Conservation (phyloP, 768 basidiomycete species). For the Tylopilus plumbeoviolaceoides region DNA sequence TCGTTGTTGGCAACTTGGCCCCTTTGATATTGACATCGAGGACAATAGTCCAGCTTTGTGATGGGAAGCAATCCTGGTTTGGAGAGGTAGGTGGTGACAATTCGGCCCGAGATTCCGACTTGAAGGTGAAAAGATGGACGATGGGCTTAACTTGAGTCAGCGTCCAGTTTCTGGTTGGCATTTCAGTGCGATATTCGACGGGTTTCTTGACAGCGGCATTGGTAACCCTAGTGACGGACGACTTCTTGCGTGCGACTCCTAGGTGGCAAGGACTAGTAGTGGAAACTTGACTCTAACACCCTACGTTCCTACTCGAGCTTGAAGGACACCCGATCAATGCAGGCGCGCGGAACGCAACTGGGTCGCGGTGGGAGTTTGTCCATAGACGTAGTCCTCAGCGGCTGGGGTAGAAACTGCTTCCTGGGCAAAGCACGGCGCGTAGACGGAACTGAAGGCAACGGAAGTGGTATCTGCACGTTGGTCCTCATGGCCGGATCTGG, state of each 20-base stretch:
- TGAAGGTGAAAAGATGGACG: neutral
- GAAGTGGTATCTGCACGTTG: neutral
- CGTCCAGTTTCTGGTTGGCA: neutral
- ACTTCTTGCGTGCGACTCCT: neutral
- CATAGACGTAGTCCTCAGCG: neutral
- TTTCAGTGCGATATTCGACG: neutral
- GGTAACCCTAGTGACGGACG: neutral
- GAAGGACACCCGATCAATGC: too few relatives aligned
- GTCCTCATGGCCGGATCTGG: neutral
- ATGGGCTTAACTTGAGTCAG: neutral
- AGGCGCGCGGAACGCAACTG: neutral
- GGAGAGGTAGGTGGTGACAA: neutral
- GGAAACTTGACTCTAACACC: neutral
- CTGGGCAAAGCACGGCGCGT: too few relatives aligned
- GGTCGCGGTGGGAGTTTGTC: neutral
- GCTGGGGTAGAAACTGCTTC: neutral
- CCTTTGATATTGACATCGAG: neutral
- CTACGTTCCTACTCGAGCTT: neutral
- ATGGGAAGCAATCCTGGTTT: conserved; percentile 3
- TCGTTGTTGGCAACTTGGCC: neutral
- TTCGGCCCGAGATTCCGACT: too few relatives aligned
- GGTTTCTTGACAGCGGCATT: neutral
- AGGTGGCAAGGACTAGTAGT: neutral
- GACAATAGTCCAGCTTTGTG: conserved; percentile 1
- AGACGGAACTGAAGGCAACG: neutral